Evolutionary conservation across 768 basidiomycete genomes (phyloP).

Genomic region (Leccinum pellstonianum): DNA sequence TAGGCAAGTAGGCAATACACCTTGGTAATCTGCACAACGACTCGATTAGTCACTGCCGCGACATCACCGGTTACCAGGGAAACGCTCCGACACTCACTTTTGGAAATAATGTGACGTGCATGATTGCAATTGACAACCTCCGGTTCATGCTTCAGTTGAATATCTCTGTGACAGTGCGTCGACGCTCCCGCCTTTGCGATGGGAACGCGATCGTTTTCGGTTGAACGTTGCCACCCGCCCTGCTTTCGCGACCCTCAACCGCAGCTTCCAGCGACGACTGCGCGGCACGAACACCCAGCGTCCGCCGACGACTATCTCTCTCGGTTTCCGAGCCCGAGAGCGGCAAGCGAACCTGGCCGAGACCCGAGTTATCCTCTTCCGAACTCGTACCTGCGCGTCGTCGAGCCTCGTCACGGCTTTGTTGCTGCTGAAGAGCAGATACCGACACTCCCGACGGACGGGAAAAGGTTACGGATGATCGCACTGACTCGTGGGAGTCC

Average conservation of each 20-base stretch:
- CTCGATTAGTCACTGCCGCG: not conserved
- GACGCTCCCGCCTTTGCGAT: constrained; percentile 40
- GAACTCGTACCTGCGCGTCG: constrained; percentile 33
- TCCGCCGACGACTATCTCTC: constrained; percentile 41
- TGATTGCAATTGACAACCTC: constrained; percentile 12
- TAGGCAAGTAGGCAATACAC: constrained; percentile 14
- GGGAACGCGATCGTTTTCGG: constrained; percentile 36
- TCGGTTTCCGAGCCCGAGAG: constrained; percentile 53
- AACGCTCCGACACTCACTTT: constrained; percentile 19
- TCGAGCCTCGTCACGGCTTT: constrained; percentile 37
- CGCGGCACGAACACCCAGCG: constrained; percentile 38
- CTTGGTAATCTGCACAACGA: constrained; percentile 6
- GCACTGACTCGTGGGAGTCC: constrained; percentile 46
- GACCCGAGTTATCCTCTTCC: constrained; percentile 24
- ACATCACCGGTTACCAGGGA: not conserved
- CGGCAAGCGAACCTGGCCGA: constrained; percentile 29
- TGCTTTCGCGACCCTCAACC: constrained; percentile 25
- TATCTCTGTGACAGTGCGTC: constrained; percentile 52
- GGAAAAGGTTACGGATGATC: constrained; percentile 62
- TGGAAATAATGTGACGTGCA: constrained; percentile 1
- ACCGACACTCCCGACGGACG: constrained; percentile 56
- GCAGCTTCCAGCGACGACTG: constrained; percentile 47
- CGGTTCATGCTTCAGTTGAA: constrained; percentile 29
- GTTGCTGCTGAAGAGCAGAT: constrained; percentile 55
- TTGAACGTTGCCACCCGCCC: constrained; percentile 35